Base-by-base conservation (phyloP, 2,329 filamentous ascomycete genomes). In the Cladosporium sp. region DNA sequence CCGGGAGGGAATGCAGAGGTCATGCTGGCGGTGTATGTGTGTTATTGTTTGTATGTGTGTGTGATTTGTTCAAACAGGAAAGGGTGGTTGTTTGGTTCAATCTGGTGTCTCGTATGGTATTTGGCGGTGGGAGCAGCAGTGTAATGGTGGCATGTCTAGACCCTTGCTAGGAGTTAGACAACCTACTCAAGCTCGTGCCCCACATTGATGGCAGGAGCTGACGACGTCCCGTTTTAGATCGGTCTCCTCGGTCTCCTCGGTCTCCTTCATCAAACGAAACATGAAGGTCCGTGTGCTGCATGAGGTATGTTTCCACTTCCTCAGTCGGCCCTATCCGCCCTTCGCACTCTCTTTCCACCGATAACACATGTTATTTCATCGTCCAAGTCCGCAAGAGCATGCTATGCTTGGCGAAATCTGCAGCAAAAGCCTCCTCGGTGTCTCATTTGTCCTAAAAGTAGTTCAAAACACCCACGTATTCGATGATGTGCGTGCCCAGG, bases 1-100 rank as follows among this genome's bases (percentile, higher is more conserved):
- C 88, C 90, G 59, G 86, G 80, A 65, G 90, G 88, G 68, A 74
- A 78, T 21, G 73, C 68, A 51, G 62, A 51, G 51, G 70, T 70
- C 59, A 63, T 65, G 44, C 68, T 70, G 44, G 67, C 68, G 59
- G 70, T 60, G 67, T 71, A 70, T 55, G 34, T 69, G 52, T 8
- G 21, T 6, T 21, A 2, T n/a, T 21, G n/a, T 47, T 11, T 47
- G 4, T 47, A 18, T 47, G 41, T 47, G 41, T 10, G n/a, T 47
- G n/a, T 47, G 10, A 12, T 21, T 47, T 47, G 21, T 11, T 3
- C 11, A 10, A 24, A 24, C 41, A 47, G 41, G 7, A 47, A 8
- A 44, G n/a, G 5, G 41, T 4, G 2, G n/a, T 21, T 4, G n/a
- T 47, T 47, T 5, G n/a, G 1, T 47, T 21, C 41, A 47, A 21